phyloP scores from a whole-genome alignment of 106 monocot genomes.

The Vanilla planifolia region DNA sequence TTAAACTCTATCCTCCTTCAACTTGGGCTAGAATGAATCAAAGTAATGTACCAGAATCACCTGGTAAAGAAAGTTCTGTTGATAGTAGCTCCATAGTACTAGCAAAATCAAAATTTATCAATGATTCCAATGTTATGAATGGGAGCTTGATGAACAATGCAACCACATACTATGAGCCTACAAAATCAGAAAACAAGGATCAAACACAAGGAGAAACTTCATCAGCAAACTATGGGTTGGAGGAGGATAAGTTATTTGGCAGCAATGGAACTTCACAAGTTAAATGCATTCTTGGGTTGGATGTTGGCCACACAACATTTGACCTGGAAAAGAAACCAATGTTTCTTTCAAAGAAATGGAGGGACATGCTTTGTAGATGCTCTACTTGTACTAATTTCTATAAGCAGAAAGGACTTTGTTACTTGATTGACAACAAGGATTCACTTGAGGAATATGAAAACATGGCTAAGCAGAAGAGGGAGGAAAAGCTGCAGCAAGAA shows the following conservation, averaged over 20 bases:
- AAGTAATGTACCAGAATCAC: conserved; percentile 16
- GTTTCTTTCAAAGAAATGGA: conserved; percentile 85
- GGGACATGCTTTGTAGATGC: conserved; percentile 73
- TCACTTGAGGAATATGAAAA: conserved; percentile 86
- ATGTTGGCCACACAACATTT: conserved; percentile 30
- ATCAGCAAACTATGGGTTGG: conserved; percentile 4
- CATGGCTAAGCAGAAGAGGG: conserved; percentile 65
- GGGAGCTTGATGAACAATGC: conserved; percentile 5
- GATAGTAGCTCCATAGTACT: conserved; percentile 10
- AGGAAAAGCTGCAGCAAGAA: conserved; percentile 68
- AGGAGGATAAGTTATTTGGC: background rate
- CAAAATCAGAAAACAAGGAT: conserved; percentile 15
- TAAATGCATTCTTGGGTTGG: conserved; percentile 53
- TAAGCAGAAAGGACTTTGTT: conserved; percentile 41
- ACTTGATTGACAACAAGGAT: conserved; percentile 72
- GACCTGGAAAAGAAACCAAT: conserved; percentile 44
- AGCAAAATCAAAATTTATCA: conserved; percentile 13
- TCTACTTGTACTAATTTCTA: conserved; percentile 56
- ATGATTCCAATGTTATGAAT: conserved; percentile 10
- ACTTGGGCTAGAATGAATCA: conserved; percentile 43
- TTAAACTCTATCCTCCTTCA: conserved; percentile 66
- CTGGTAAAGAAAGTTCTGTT: conserved; percentile 20
- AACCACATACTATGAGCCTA: conserved; percentile 6
- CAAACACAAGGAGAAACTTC: conserved; percentile 16
- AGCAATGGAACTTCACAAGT: conserved; percentile 7